Evolutionary conservation across 208 protist species (phyloP), one percentile per base, ranked within the genome.

Genomic region (Wallacemonas sp.): DNA sequence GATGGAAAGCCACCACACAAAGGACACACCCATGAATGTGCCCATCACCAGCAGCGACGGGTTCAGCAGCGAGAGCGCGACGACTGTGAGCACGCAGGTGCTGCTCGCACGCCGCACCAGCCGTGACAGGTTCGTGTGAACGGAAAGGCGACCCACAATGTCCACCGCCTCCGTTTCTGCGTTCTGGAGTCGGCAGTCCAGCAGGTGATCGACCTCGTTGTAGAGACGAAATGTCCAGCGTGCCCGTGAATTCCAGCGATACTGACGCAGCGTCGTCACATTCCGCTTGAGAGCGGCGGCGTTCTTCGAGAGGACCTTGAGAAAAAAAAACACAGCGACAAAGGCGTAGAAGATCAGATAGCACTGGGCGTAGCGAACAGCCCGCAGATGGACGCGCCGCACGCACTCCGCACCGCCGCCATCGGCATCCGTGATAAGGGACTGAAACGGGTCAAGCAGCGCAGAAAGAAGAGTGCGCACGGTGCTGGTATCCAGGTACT

Each of bases 141-240:
- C 78, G 21, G 70, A 54, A 21, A 92, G 65, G 1, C 70, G 60
- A 3, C 54, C 32, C 26, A 89, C 65, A 83, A 94, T 92, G 37
- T 70, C 38, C 39, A 66, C 63, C 4, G 81, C 85, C 44, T 73
- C 76, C 46, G 81, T 71, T 21, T 71, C 58, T 5, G 77, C 89
- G 21, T 58, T 54, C 17, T 62, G 67, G 19, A 94, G 71, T 22
- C 89, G 79, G 30, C 78, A 70, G 27, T 67, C 73, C 32, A 85
- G 72, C 50, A 92, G 73, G 63, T 92, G 85, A 5, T 73, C 71
- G 24, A 92, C 89, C 66, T 94, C 89, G 66, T 94, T 94, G 72
- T 88, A 94, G 2, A 92, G 71, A 22, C 89, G 77, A 73, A 94
- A 94, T 26, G 73, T 75, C 81, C 81, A 92, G 27, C 59, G 55